Base-by-base conservation (phyloP, 805 yeast species). In the Priceomyces fermenticarens region DNA sequence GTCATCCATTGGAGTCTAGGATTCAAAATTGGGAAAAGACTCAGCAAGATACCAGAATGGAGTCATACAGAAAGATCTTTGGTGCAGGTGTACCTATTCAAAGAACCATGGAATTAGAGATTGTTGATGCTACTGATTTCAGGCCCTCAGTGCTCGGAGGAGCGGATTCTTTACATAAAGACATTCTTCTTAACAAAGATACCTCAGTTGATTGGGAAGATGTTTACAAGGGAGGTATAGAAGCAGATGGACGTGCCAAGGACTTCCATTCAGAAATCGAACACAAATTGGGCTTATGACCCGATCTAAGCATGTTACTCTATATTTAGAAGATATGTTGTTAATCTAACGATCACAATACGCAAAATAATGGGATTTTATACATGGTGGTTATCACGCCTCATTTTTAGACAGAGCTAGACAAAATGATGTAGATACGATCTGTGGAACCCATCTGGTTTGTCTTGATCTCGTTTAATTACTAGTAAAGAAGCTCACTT, bases 31-130 rank as follows among this genome's bases (percentile, higher is more conserved):
- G 97, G 97, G 95, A 89, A 16, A 67, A 72, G 33, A 83, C 84
- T 10, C 89, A 88, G 55, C 75, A 76, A 27, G 80, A 80, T 25
- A 69, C 83, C 49, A 81, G 80, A 54, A 54, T 90, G 69, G 93
- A 89, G 58, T 80, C 80, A 44, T 83, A 86, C 63, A 78, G 95
- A 58, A 78, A 95, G 50, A 66, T 86, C 12, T 89, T 85, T 61
- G 99, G 99, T 11, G 80, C 91, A 36, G 97, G 93, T 9, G 98
- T 87, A 55, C 97, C 99, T 7, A 85, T 91, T 62, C 83, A 83
- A 57, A 77, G 97, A 56, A 80, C 83, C 26, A 89, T 93, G 97
- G 99, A 93, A 54, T 67, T 87, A 56, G 71, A 79, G 42, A 75
- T 91, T 17, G 39, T 91, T 3, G 78, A 80, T 35, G 70, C 73